Base-by-base conservation (phyloP, 345 rosid species). In the Syzygium aromaticum region DNA sequence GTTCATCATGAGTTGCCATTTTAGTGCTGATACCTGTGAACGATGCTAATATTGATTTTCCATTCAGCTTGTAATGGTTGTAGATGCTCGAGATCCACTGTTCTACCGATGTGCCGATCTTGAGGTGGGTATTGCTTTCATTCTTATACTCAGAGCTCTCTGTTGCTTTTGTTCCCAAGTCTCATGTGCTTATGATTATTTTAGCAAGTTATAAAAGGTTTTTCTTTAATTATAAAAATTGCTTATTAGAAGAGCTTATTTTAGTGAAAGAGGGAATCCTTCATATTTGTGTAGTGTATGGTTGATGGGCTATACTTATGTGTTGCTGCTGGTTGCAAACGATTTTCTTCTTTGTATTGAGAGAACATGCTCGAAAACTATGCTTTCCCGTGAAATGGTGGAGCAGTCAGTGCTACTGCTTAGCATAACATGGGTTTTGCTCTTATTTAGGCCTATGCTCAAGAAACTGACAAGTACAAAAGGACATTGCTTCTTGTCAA, bases 21-120 rank as follows among this genome's bases (percentile, higher is more conserved):
- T 7, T 54, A 61, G 86, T 5, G 27, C 54, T 27, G 85, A 46
- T 87, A 19, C 28, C 54, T 84, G 30, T 53, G 61, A 14, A 16
- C 38, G 14, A 53, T 84, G 86, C 46, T 84, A 23, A 21, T 52
- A 13, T 51, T 49, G 63, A 38, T 86, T 43, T 88, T 80, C 51
- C 64, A 87, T 91, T 88, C 94, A 97, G 99, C 92, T 97, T 63
- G 99, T 96, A 86, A 97, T 97, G 99, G 99, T 96, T 86, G 99
- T 98, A 92, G 99, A 96, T 93, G 98, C 98, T 63, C 92, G 99
- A 87, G 95, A 98, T 88, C 99, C 99, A 10, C 89, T 98, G 63
- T 98, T 98, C 89, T 95, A 96, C 85, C 95, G 94, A 40, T 96
- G 99, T 87, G 97, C 97, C 57, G 99, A 98, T 92, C 97, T 96